phyloP scores from a whole-genome alignment of 257 asterid genomes.

The Lithospermum erythrorhizon region DNA sequence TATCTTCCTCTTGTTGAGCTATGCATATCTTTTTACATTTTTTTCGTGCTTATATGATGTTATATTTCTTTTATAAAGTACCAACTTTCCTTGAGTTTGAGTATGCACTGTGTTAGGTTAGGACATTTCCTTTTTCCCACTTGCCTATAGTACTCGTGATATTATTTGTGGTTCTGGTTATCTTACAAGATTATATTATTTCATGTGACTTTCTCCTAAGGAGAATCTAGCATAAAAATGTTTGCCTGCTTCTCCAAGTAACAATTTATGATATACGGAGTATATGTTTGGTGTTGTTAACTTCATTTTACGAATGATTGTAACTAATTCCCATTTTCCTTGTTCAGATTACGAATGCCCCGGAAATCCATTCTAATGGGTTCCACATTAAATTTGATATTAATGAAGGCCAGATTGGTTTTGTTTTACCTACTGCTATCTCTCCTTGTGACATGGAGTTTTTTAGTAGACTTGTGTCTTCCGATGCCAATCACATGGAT shows the following conservation, averaged over 20 bases:
- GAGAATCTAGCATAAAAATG: not conserved
- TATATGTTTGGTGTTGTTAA: not conserved
- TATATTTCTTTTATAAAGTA: not conserved
- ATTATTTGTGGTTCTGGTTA: not conserved
- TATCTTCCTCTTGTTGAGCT: not conserved
- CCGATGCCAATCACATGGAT: constrained; percentile 28
- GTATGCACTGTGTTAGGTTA: not conserved
- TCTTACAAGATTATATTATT: not conserved
- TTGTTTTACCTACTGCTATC: constrained; percentile 75
- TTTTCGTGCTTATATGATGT: not conserved
- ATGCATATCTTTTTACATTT: not conserved
- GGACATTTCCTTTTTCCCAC: too few relatives aligned
- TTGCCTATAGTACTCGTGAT: not conserved
- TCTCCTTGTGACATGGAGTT: constrained; percentile 72
- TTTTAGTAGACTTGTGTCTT: constrained; percentile 43
- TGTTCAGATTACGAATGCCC: constrained; percentile 87
- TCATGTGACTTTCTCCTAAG: not conserved
- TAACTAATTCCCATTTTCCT: constrained; percentile 3
- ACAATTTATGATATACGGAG: not conserved
- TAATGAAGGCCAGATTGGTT: constrained; percentile 89
- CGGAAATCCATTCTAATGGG: constrained; percentile 93
- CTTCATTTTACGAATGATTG: not conserved
- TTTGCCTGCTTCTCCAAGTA: not conserved
- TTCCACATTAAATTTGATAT: constrained; percentile 86
- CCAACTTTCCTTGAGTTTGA: not conserved